phyloP scores from a whole-genome alignment of 345 rosid species.

The Triadica sebifera region DNA sequence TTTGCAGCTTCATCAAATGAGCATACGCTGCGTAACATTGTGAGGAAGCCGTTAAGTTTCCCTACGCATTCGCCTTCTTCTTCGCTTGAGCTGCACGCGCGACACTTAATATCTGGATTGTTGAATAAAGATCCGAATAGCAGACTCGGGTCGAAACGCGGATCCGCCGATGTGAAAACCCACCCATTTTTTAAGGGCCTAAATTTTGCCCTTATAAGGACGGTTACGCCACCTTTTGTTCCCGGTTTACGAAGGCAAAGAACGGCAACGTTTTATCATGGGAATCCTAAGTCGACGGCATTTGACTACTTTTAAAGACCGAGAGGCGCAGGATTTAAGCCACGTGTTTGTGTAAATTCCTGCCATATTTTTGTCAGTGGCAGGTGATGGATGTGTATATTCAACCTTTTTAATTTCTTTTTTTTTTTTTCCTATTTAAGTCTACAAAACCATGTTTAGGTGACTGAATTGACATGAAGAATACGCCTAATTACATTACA shows the following conservation, averaged over 20 bases:
- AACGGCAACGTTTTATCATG: slow-evolving; percentile 38
- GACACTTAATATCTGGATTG: slow-evolving; percentile 62
- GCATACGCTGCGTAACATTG: slow-evolving; percentile 80
- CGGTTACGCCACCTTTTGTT: slow-evolving; percentile 67
- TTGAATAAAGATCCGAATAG: slow-evolving; percentile 64
- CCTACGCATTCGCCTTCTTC: slow-evolving; percentile 53
- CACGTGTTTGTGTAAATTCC: slow-evolving; percentile 35
- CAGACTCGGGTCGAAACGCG: slow-evolving; percentile 78
- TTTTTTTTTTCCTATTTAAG: neutral
- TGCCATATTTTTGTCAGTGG: slow-evolving; percentile 43
- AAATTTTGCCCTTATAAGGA: slow-evolving; percentile 75
- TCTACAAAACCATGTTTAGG: slow-evolving; percentile 1
- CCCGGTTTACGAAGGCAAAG: slow-evolving; percentile 41
- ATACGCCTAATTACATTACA: slow-evolving; percentile 8
- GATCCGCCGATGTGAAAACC: slow-evolving; percentile 79
- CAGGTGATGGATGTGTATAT: slow-evolving; percentile 33
- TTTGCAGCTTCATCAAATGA: slow-evolving; percentile 75
- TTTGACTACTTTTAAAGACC: slow-evolving; percentile 56
- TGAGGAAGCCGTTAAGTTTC: slow-evolving; percentile 58
- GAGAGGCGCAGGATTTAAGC: slow-evolving; percentile 19
- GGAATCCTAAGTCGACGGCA: slow-evolving; percentile 39
- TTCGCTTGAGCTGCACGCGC: slow-evolving; percentile 57
- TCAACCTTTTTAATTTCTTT: neutral
- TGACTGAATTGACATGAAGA: slow-evolving; percentile 11
- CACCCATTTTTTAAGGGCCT: slow-evolving; percentile 83